Base-by-base conservation (phyloP, 108 stramenopile species). In the Bacterosira constricta region DNA sequence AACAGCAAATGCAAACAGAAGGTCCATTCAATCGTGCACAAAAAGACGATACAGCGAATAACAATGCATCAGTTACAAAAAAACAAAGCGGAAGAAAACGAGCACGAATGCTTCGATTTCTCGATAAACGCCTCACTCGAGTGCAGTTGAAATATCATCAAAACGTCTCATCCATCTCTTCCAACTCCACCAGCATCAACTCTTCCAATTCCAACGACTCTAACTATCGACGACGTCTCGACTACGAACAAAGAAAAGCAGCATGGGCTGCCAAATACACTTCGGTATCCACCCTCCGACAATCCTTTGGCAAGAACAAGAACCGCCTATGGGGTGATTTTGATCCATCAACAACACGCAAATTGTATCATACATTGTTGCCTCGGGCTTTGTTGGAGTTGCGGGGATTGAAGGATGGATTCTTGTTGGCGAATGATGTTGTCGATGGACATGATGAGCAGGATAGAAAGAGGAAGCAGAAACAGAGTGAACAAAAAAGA, bases 301-400 rank as follows among this genome's bases (percentile, higher is more conserved):
- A 79, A 25, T 79, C 85, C 30, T 96, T 94, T 77, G 95, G 95
- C 25, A 32, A 72, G 29, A 96, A 96, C 67, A 79, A 73, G n/a
- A 94, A 96, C 73, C 76, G 72, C 23, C 37, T 96, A 34, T 96
- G 90, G 87, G 95, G 95, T 6, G 95, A 96, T 65, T 83, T 94
- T 42, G 89, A 92, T 66, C 82, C 85, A 13, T 39, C 75, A 1
- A 84, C 88, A 23, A 83, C 95, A 6, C 82, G 95, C 6, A 77
- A 80, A 23, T 69, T 96, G 25, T 96, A 96, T 75, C 91, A 93
- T 62, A 85, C 88, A 2, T 72, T 96, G 44, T 66, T 96, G 15
- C 95, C 95, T 26, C 82, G 82, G 0, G 92, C 91, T 0, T 70
- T 96, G 29, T 71, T 93, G 64, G 91, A 88, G 51, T 56, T 96